A percentile compares a stretch with the other conserved stretches of the same genome.
phyloP scores from a whole-genome alignment of 139 green algal species.

The Volvox africanus region DNA sequence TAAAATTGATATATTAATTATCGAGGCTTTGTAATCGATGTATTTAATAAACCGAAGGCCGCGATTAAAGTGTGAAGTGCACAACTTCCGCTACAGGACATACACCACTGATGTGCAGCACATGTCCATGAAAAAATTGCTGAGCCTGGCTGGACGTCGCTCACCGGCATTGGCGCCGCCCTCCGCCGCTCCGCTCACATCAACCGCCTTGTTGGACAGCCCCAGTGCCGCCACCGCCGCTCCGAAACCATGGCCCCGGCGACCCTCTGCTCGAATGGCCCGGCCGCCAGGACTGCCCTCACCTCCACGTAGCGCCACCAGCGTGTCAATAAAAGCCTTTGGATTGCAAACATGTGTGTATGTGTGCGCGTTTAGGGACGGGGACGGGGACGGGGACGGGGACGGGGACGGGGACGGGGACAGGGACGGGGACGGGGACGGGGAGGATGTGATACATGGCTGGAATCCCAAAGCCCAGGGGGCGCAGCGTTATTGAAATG shows the following conservation, averaged over 20 bases:
- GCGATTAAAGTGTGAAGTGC: too few species aligned
- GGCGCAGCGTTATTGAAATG: too few species aligned
- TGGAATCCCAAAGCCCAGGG: too few species aligned
- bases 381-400: neutral
- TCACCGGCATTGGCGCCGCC: neutral
- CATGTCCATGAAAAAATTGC: too few species aligned
- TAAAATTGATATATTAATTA: too few species aligned
- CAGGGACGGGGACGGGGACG: neutral
- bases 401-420: neutral
- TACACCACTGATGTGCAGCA: too few species aligned
- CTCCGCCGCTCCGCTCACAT: slow-evolving; percentile 41
- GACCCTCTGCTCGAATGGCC: neutral
- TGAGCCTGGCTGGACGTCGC: neutral
- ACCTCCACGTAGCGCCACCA: slow-evolving; percentile 45
- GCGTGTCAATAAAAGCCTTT: slow-evolving; percentile 67
- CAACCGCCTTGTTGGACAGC: slow-evolving; percentile 94
- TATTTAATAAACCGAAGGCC: too few species aligned
- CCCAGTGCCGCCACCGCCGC: slow-evolving; percentile 89
- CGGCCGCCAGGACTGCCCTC: slow-evolving; percentile 5
- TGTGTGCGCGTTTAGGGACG: neutral
- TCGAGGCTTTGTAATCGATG: too few species aligned
- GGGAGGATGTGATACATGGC: too few species aligned
- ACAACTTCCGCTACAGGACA: too few species aligned
- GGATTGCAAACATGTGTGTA: neutral
- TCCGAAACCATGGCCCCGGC: slow-evolving; percentile 67